phyloP scores from a whole-genome alignment of 768 basidiomycete genomes.

The Roridomyces roridus region DNA sequence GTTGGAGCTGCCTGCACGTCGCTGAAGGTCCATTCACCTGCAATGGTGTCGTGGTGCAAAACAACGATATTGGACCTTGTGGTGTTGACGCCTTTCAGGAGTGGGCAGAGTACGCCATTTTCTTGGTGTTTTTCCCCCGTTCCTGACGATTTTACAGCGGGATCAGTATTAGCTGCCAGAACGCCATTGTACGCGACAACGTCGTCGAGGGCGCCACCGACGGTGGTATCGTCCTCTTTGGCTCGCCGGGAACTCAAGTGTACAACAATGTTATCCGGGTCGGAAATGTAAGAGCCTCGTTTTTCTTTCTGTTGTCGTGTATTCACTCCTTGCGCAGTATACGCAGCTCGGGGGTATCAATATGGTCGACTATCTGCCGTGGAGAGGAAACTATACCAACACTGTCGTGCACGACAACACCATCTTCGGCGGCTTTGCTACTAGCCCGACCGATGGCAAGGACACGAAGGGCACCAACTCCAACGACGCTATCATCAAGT shows the following conservation, averaged over 20 bases:
- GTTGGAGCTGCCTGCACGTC: constrained; percentile 87
- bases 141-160: constrained; percentile 38
- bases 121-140: too few species aligned
- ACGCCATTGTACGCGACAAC: constrained; percentile 69
- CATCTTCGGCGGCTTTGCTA: constrained; percentile 74
- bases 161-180: constrained; percentile 73
- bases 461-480: constrained; percentile 60
- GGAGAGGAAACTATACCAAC: constrained; percentile 66
- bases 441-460: constrained; percentile 42
- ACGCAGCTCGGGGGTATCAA: constrained; percentile 81
- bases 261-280: constrained; percentile 83
- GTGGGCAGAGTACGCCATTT: constrained; percentile 64
- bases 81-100: constrained; percentile 67
- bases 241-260: constrained; percentile 72
- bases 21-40: constrained; percentile 72
- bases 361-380: constrained; percentile 76
- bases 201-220: constrained; percentile 77
- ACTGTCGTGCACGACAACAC: constrained; percentile 71
- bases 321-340: constrained; percentile 44
- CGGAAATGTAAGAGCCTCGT: constrained; percentile 53
- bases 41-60: constrained; percentile 67
- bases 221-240: constrained; percentile 82
- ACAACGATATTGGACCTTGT: constrained; percentile 86
- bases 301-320: not conserved
- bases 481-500: constrained; percentile 76